Base-by-base conservation (phyloP, 2,329 filamentous ascomycete species). In the Curvularia verruculosa region DNA sequence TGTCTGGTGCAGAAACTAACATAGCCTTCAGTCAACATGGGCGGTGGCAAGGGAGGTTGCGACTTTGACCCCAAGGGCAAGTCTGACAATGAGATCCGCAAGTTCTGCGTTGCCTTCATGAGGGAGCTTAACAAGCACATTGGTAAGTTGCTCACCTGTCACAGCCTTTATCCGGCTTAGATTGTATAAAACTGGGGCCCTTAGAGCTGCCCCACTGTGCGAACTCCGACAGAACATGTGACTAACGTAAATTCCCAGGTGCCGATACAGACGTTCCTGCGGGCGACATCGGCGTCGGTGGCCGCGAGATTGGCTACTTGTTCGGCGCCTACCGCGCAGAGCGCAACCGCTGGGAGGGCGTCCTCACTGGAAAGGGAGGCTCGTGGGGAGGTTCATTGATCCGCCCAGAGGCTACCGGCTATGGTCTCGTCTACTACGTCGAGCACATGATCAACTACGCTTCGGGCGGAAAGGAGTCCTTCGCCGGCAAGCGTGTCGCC, bases 31-130 rank as follows among this genome's bases (percentile, higher is more conserved):
- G 87, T 96, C 74, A 91, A 87, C 83, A 97, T 99, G 88, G 95
- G 95, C 66, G 95, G 95, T 82, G 95, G 90, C 75, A 98, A 98
- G 84, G 95, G 95, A 81, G 95, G 95, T 74, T 89, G 94, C 78
- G 95, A 98, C 84, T 98, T 99, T 79, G 92, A 98, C 81, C 95
- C 95, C 79, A 99, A 98, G 87, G 93, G 92, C 83, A 98, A 97
- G 87, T 90, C 89, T 54, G 93, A 99, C 81, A 90, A 87, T 78
- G 95, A 98, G 86, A 98, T 98, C 82, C 91, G 95, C 75, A 91
- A 91, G 77, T 98, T 99, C 86, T 98, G 94, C 83, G 87, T 90
- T 66, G 82, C 92, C 58, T 99, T 98, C 85, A 98, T 98, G 95
- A 88, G 88, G 70, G 91, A 97, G 84, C 87, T 99, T 62, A 90